phyloP scores from a whole-genome alignment of 2,329 filamentous ascomycete genomes.

The Aspergillus carbonarius region DNA sequence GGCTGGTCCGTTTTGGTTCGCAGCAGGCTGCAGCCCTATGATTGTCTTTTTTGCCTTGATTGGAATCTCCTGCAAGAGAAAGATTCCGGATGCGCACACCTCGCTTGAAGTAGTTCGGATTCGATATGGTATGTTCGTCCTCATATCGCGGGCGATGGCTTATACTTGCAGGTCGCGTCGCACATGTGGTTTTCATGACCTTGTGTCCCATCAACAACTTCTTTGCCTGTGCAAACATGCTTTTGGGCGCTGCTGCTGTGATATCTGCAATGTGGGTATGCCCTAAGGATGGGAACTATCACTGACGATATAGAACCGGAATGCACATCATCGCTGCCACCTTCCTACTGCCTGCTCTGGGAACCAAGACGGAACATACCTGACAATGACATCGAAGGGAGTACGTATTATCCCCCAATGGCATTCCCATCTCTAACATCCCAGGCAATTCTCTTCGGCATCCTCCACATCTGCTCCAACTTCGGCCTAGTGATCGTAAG shows the following conservation, averaged over 20 bases:
- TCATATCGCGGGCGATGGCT: background rate
- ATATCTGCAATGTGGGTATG: constrained; percentile 38
- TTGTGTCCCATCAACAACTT: constrained; percentile 57
- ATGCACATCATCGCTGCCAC: constrained; percentile 54
- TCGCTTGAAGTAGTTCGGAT: constrained; percentile 55
- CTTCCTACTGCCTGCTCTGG: constrained; percentile 47
- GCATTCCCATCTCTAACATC: background rate
- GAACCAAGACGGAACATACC: constrained; percentile 54
- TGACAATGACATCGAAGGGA: constrained; percentile 57
- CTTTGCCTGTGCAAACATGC: constrained; percentile 55
- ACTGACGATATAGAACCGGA: constrained; percentile 39
- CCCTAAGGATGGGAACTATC: rapidly evolving
- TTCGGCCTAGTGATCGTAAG: constrained; percentile 53
- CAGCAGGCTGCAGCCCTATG: constrained; percentile 56
- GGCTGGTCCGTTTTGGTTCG: constrained; percentile 59
- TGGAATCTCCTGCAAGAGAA: constrained; percentile 53
- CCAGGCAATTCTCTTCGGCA: constrained; percentile 52
- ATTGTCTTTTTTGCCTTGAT: constrained; percentile 57
- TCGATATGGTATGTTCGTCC: constrained; percentile 41
- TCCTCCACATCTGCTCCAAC: constrained; percentile 51
- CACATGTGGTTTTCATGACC: constrained; percentile 54
- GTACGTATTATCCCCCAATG: constrained; percentile 33
- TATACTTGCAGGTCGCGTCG: constrained; percentile 31
- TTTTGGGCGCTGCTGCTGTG: constrained; percentile 47
- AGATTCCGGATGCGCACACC: constrained; percentile 56